Base-by-base conservation (phyloP, 2,329 filamentous ascomycete species). In the Tolypocladium endophyticum region DNA sequence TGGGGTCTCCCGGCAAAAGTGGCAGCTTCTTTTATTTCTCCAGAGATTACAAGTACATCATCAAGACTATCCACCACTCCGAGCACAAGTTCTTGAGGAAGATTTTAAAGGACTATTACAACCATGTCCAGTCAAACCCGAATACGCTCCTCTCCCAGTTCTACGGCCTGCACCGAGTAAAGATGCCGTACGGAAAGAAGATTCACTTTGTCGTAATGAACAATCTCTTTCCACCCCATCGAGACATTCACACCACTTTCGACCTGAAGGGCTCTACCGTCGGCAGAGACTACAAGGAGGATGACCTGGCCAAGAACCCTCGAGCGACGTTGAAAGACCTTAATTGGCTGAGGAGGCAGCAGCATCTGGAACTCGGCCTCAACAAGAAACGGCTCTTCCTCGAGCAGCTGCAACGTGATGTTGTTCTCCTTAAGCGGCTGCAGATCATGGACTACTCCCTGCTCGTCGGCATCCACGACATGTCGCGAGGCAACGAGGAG, bases 171-270 rank as follows among this genome's bases (percentile, higher is more conserved):
- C 94, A 99, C 75, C 87, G 94, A 62, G 94, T 99, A 68, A 99
- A 99, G 81, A 95, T 97, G 79, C 92, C 93, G 0, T 97, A 96
- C 71, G 94, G 94, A 63, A 88, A 93, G 71, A 99, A 99, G 77
- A 97, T 97, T 59, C 94, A 99, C 74, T 99, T 99, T 68, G 94
- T 99, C 61, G 92, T 99, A 71, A 99, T 99, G 94, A 99, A 99
- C 79, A 99, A 99, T 73, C 83, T 99, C 20, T 99, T 99, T 70
- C 94, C 94, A 16, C 93, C 94, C 8, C 94, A 99, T 76, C 86
- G 93, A 66, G 94, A 99, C 73, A 97, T 99, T 62, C 94, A 99
- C 76, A 87, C 91, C 69, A 99, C 92, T 3, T 99, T 96, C 70
- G 94, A 99, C 73, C 75, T 99, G 66, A 99, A 99, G 76, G 94